These are phyloP conservation scores for Pleurotus tuoliensis DNA, from an alignment of 768 basidiomycete genomes.

Conservation along the genomic window DNA sequence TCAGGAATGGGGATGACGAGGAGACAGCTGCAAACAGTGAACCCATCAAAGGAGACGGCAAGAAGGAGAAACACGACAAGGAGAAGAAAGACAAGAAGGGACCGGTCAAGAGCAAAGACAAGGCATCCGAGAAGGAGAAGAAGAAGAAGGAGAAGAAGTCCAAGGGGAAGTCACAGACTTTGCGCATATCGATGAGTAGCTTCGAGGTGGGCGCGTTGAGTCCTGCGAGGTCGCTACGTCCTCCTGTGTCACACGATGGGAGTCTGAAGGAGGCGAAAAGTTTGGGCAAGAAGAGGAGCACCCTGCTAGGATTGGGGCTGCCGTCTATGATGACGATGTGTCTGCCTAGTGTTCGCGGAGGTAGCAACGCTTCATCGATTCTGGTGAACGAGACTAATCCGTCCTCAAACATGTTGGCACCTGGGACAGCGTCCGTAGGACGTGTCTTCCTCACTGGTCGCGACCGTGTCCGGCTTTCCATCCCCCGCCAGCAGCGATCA, in stretches of 20 bases:
- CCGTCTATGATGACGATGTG: conserved; percentile 47
- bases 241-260: conserved; percentile 18
- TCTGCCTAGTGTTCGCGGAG: conserved; percentile 35
- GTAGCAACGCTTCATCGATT: conserved; percentile 33
- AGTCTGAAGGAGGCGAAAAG: conserved; percentile 25
- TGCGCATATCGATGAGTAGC: conserved; percentile 53
- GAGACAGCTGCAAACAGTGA: conserved; percentile 6
- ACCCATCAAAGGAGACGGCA: conserved; percentile 11
- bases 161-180: conserved; percentile 30
- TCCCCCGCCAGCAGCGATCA: conserved; percentile 39
- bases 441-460: conserved; percentile 18
- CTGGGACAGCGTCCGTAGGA: conserved; percentile 31
- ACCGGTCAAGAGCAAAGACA: conserved; percentile 22
- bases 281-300: conserved; percentile 54
- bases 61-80: conserved; percentile 20
- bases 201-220: conserved; percentile 65
- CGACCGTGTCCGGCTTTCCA: conserved; percentile 59
- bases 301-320: conserved; percentile 58
- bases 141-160: conserved; percentile 21
- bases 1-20: conserved; percentile 35
- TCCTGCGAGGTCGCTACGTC: conserved; percentile 13
- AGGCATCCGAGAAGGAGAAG: conserved; percentile 22
- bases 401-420: not conserved
- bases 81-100: conserved; percentile 19
- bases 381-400: conserved; percentile 9